These are phyloP conservation scores for Talaromyces islandicus DNA, from an alignment of 2,329 filamentous ascomycete species.

Conservation along the genomic window DNA sequence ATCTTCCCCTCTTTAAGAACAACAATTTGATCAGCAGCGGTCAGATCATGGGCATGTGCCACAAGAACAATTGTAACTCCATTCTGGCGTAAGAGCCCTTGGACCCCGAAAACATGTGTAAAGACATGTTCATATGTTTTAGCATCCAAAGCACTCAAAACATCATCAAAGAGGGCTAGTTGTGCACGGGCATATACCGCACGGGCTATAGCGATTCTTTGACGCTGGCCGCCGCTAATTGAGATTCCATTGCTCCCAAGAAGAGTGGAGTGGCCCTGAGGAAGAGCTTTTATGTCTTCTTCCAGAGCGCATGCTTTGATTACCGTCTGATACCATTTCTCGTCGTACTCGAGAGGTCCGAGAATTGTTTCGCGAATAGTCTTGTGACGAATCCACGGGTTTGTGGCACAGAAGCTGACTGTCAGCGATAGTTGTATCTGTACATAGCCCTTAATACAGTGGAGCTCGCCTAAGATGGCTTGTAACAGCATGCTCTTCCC, in stretches of 20 bases:
- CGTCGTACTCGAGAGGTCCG: not conserved
- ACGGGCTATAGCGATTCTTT: conserved; percentile 73
- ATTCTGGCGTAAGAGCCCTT: not conserved
- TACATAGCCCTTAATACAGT: conserved; percentile 26
- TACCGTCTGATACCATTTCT: conserved; percentile 2
- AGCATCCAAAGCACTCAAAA: conserved; percentile 77
- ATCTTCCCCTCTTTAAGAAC: conserved; percentile 1
- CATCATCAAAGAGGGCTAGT: conserved; percentile 65
- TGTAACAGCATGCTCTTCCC: conserved; percentile 48
- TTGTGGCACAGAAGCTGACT: conserved; percentile 19
- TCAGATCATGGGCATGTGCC: not conserved
- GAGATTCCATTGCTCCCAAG: conserved; percentile 63
- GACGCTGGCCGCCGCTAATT: conserved; percentile 79
- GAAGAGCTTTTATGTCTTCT: conserved; percentile 40
- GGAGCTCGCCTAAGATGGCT: conserved; percentile 41
- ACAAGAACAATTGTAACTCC: not conserved
- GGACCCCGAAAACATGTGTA: not conserved
- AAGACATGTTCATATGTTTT: conserved; percentile 34
- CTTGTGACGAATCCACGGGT: not conserved
- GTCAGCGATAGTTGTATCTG: conserved; percentile 23
- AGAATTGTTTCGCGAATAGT: not conserved
- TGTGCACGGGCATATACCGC: conserved; percentile 75
- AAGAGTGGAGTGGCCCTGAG: conserved; percentile 65
- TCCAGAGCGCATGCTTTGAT: not conserved
- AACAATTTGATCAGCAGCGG: not conserved